These are phyloP conservation scores for Melanopsichium pennsylvanicum DNA, from an alignment of 1,284 basidiomycete genomes.

Conservation along the genomic window DNA sequence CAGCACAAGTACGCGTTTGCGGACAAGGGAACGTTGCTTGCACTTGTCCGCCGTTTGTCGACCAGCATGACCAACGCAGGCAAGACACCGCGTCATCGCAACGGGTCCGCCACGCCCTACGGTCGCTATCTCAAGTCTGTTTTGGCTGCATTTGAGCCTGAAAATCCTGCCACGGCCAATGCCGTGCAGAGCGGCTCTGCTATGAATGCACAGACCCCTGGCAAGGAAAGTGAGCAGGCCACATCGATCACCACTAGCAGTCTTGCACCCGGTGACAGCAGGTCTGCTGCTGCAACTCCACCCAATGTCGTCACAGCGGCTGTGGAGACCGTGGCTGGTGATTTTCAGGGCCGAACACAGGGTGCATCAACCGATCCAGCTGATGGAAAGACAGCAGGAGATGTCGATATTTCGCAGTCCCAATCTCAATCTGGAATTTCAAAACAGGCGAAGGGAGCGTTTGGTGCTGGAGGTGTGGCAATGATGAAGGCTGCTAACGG, in stretches of 20 bases:
- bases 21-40: slow-evolving; percentile 45
- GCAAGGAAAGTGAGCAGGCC: slow-evolving; percentile 40
- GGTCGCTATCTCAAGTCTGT: slow-evolving; percentile 53
- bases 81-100: slow-evolving; percentile 53
- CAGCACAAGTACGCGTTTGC: slow-evolving; percentile 48
- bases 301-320: background rate
- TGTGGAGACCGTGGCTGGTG: background rate
- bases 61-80: slow-evolving; percentile 50
- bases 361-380: too few relatives aligned
- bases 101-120: slow-evolving; percentile 54
- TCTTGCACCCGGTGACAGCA: slow-evolving; percentile 38
- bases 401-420: background rate
- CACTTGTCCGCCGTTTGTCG: slow-evolving; percentile 36
- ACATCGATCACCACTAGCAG: slow-evolving; percentile 39
- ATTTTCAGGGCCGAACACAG: too few relatives aligned
- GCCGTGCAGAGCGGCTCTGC: background rate
- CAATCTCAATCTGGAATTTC: background rate
- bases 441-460: background rate
- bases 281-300: slow-evolving; percentile 32
- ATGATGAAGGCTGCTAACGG: background rate
- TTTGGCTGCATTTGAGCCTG: slow-evolving; percentile 41
- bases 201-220: slow-evolving; percentile 23
- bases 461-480: too few relatives aligned
- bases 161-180: slow-evolving; percentile 1
- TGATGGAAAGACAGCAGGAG: background rate